Evolutionary conservation across 208 protist species (phyloP).

Genomic region (Wallacemonas collosoma): DNA sequence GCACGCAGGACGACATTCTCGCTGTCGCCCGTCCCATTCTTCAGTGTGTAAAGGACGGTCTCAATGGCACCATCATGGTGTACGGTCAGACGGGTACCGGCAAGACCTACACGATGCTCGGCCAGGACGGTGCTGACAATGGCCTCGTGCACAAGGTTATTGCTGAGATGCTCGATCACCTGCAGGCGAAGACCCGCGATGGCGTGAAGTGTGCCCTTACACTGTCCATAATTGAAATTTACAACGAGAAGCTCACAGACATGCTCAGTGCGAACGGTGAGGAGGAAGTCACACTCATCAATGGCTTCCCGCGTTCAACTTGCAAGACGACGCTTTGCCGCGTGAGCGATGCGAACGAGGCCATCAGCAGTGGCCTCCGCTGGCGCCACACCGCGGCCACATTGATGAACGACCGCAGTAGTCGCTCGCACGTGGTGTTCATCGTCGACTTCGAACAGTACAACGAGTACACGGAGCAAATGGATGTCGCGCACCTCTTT

Average conservation of each 20-base stretch:
- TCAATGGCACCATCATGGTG: slow-evolving; percentile 93
- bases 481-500: slow-evolving; percentile 93
- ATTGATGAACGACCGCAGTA: slow-evolving; percentile 96
- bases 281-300: slow-evolving; percentile 83
- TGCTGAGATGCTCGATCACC: slow-evolving; percentile 89
- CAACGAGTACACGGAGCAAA: slow-evolving; percentile 86
- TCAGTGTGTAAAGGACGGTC: slow-evolving; percentile 87
- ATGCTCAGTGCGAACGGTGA: slow-evolving; percentile 85
- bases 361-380: slow-evolving; percentile 67
- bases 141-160: slow-evolving; percentile 93
- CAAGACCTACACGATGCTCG: slow-evolving; percentile 97
- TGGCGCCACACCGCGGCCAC: slow-evolving; percentile 92
- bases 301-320: slow-evolving; percentile 78
- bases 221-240: slow-evolving; percentile 93
- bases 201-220: slow-evolving; percentile 86
- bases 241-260: slow-evolving; percentile 91
- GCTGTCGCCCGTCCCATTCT: slow-evolving; percentile 83
- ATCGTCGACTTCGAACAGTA: slow-evolving; percentile 91
- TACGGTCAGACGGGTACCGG: slow-evolving; percentile 96
- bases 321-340: slow-evolving; percentile 67
- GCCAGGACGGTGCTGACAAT: slow-evolving; percentile 46
- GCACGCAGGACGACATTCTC: slow-evolving; percentile 89
- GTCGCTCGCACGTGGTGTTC: slow-evolving; percentile 97
- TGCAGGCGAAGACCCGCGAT: slow-evolving; percentile 80
- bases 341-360: slow-evolving; percentile 73